phyloP scores from a whole-genome alignment of 2,329 filamentous ascomycete genomes.

The Cladosporium austrohemisphaericum region DNA sequence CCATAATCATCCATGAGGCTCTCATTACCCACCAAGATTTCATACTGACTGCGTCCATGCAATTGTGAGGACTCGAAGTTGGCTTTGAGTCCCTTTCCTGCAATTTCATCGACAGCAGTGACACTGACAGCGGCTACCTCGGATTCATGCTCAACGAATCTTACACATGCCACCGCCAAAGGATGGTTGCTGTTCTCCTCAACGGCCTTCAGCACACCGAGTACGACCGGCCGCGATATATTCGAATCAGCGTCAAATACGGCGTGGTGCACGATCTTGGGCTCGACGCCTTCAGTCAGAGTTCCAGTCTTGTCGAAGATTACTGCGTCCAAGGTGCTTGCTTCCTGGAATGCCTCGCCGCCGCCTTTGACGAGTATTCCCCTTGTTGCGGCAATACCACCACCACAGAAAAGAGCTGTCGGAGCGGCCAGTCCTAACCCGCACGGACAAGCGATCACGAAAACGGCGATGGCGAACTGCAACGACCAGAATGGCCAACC shows the following conservation, averaged over 20 bases:
- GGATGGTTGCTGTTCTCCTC: slow-evolving; percentile 74
- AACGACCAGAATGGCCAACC: slow-evolving; percentile 71
- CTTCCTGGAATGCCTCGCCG: slow-evolving; percentile 81
- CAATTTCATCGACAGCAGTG: slow-evolving; percentile 54
- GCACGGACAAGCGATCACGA: slow-evolving; percentile 82
- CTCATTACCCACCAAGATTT: slow-evolving; percentile 72
- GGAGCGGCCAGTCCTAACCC: slow-evolving; percentile 81
- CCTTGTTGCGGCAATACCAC: slow-evolving; percentile 72
- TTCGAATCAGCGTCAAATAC: slow-evolving; percentile 20
- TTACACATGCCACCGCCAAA: slow-evolving; percentile 65
- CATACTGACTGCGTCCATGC: slow-evolving; percentile 55
- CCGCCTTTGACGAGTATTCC: slow-evolving; percentile 81
- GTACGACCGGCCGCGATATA: slow-evolving; percentile 44
- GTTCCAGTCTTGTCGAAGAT: slow-evolving; percentile 91
- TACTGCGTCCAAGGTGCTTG: slow-evolving; percentile 60
- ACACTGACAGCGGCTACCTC: slow-evolving; percentile 25
- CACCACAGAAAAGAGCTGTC: slow-evolving; percentile 77
- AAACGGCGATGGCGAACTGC: slow-evolving; percentile 81
- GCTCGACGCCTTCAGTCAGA: slow-evolving; percentile 68
- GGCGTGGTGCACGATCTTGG: slow-evolving; percentile 59
- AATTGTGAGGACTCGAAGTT: slow-evolving; percentile 15
- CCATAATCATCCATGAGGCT: slow-evolving; percentile 53
- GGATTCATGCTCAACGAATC: slow-evolving; percentile 50
- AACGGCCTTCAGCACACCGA: slow-evolving; percentile 57
- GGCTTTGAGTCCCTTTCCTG: slow-evolving; percentile 68